Base-by-base conservation (phyloP, 139 green algal genomes). In the Yamagishiella unicocca region DNA sequence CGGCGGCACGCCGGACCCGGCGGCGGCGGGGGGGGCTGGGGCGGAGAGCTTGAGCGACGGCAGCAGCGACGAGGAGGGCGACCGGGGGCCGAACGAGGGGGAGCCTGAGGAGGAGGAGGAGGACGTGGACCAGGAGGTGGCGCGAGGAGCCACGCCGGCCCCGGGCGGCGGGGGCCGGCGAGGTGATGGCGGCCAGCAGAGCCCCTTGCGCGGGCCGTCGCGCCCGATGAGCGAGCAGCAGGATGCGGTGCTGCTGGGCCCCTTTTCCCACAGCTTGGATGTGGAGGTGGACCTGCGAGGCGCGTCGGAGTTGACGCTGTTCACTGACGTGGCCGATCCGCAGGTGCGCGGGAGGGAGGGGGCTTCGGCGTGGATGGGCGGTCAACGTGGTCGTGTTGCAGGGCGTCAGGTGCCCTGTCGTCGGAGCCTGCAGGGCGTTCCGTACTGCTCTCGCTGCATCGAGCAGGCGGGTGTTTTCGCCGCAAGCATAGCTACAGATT, bases 211-310 rank as follows among this genome's bases (percentile, higher is more conserved):
- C 50, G 50, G 50, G 50, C 17, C 17, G 50, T 58, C 17, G 50
- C 50, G 50, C 50, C 14, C 50, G 14, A 58, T 25, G 50, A 58
- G 50, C 50, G 14, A 17, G 50, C 50, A 17, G 50, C 50, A 17
- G 17, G 50, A 25, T 12, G 50, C 66, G 75, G 31, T 67, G 68
- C 68, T 50, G 35, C 50, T 33, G 50, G 50, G 31, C 45, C 25
- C 45, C 14, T 66, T 62, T n/a, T 31, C 2, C 4, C 50, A 53
- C 6, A 37, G 17, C 21, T n/a, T 19, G 10, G 61, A 54, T 31
- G 76, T 66, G 79, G 27, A 66, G 61, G 61, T 22, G 40, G 77
- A 84, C 37, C 79, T 76, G 79, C 42, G 61, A 22, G 61, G 40
- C 42, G 79, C 61, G 29, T 29, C 61, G 38, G 79, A 62, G 79